These are phyloP conservation scores for Cryptosporidium meleagridis DNA, from an alignment of 169 alveolate species.

Conservation along the genomic window DNA sequence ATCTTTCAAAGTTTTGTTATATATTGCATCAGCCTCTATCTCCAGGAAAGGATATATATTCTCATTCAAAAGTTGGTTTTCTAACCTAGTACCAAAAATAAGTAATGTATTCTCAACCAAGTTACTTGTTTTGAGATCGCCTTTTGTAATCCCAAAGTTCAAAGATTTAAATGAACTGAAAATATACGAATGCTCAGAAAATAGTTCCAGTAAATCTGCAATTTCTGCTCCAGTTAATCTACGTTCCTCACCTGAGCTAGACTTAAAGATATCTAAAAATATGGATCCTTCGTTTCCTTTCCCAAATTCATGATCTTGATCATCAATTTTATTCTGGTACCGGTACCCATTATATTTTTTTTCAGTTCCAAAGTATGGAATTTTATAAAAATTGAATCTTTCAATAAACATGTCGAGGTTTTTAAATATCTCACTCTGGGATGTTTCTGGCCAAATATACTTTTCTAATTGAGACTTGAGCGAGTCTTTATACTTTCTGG, in stretches of 20 bases:
- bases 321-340: neutral
- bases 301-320: neutral
- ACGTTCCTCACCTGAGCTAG: neutral
- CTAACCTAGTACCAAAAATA: constrained; percentile 39
- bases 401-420: constrained; percentile 22
- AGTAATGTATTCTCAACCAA: constrained; percentile 42
- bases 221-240: constrained; percentile 35
- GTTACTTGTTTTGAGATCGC: constrained; percentile 12
- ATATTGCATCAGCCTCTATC: constrained; percentile 41
- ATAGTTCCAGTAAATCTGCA: constrained; percentile 13
- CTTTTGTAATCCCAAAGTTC: constrained; percentile 13
- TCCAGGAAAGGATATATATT: constrained; percentile 33
- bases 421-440: neutral
- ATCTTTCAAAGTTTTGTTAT: constrained; percentile 30
- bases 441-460: constrained; percentile 57
- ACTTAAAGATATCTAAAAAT: neutral
- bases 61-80: constrained; percentile 10
- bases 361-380: constrained; percentile 10
- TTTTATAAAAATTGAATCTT: neutral
- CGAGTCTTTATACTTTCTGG: constrained; percentile 2
- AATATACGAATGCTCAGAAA: constrained; percentile 13
- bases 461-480: constrained; percentile 32
- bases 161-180: constrained; percentile 20
- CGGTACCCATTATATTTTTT: neutral
- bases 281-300: neutral